A percentile compares a stretch with the other conserved stretches of the same genome.
These are phyloP conservation scores for Trichoderma sp. DNA, from an alignment of 2,329 filamentous ascomycete species.

Conservation along the genomic window DNA sequence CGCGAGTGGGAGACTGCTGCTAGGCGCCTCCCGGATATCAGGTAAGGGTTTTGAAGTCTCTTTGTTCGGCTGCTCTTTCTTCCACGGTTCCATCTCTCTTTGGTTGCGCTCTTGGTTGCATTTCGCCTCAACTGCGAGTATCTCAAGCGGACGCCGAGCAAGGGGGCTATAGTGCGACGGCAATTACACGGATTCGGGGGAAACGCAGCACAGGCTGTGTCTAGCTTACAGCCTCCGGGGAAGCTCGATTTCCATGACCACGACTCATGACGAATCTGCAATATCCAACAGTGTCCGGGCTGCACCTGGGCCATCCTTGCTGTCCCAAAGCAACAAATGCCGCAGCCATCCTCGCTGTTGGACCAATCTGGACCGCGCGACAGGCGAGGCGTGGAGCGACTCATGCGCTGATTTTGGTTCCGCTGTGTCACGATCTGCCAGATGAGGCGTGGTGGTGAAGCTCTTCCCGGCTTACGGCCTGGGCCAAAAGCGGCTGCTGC, in stretches of 20 bases:
- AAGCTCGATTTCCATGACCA: background rate
- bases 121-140: background rate
- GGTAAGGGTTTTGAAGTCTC: constrained; percentile 7
- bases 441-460: constrained; percentile 8
- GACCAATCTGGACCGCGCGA: constrained; percentile 6
- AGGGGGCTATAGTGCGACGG: background rate
- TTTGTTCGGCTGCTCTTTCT: background rate
- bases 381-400: constrained; percentile 21
- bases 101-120: background rate
- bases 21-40: constrained; percentile 15
- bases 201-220: background rate
- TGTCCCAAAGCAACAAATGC: constrained; percentile 2
- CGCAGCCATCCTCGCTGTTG: constrained; percentile 6
- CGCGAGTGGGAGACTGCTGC: background rate
- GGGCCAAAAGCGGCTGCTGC: constrained; percentile 19
- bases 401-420: constrained; percentile 12
- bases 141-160: background rate
- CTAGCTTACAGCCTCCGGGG: background rate
- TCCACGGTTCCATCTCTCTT: background rate
- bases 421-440: constrained; percentile 15
- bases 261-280: background rate
- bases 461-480: background rate
- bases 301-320: background rate
- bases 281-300: background rate
- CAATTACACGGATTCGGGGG: background rate